Percentiles rank a stretch among this genome's conserved stretches.
Conservation (phyloP, 2,329 filamentous ascomycete genomes). For the Gremmenia infestans region DNA sequence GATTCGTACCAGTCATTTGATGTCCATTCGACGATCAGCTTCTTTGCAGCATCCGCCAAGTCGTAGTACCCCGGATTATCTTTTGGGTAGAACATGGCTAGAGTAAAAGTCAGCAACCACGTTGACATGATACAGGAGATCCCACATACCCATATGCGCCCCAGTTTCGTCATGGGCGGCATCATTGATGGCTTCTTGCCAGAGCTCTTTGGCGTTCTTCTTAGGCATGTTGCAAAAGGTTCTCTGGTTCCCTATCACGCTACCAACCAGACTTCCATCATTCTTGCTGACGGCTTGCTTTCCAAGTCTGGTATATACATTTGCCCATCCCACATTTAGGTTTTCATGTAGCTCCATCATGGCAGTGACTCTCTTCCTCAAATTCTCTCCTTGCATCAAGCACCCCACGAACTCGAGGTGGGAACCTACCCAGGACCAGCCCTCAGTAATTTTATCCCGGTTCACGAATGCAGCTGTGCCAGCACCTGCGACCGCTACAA, state of each 20-base stretch:
- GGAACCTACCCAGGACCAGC: constrained; percentile 77
- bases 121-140: constrained; percentile 17
- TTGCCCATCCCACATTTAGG: constrained; percentile 70
- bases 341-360: constrained; percentile 61
- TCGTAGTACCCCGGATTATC: constrained; percentile 69
- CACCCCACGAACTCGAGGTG: constrained; percentile 94
- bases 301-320: constrained; percentile 83
- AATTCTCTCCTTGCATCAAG: constrained; percentile 75
- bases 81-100: constrained; percentile 67
- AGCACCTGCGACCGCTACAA: constrained; percentile 74
- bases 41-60: constrained; percentile 60
- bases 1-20: constrained; percentile 62
- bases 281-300: constrained; percentile 54
- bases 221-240: constrained; percentile 85
- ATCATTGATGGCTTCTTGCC: constrained; percentile 73
- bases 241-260: constrained; percentile 62
- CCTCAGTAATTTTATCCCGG: constrained; percentile 70
- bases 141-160: constrained; percentile 67
- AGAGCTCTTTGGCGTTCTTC: constrained; percentile 48
- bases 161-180: constrained; percentile 70
- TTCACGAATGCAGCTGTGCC: constrained; percentile 83
- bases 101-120: neutral
- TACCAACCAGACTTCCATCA: constrained; percentile 44
- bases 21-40: constrained; percentile 61
- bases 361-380: constrained; percentile 66